Evolutionary conservation across 2,329 filamentous ascomycete species (phyloP), one percentile per base, ranked within the genome.

Genomic region (Dryadomyces quercus-mongolicae): DNA sequence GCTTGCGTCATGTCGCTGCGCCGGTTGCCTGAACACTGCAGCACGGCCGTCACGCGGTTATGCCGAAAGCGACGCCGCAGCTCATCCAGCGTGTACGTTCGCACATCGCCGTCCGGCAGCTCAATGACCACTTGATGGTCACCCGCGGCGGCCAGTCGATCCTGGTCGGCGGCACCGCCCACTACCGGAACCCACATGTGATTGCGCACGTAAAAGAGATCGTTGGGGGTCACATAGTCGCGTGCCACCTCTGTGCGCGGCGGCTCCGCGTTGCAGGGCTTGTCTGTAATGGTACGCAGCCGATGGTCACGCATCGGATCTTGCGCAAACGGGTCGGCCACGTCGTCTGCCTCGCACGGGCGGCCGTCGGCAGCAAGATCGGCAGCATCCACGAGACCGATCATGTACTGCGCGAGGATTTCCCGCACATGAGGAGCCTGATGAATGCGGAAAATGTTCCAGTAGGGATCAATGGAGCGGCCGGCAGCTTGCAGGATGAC

Each of bases 381-480:
- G 10, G 68, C 70, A 1, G 67, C 66, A 58, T 85, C 75, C 2
- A 86, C 72, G 49, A 74, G 76, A 31, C 83, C 83, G 49, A 86
- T 81, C 25, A 76, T 69, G 62, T 82, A 86, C 59, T 81, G 74
- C n/a, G 79, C 72, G 0, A 86, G 70, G 44, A 86, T 82, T 51
- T 84, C 79, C 56, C 76, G 74, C 6, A 86, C 81, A 56, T 86
- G 78, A 45, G 78, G 71, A 18, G 76, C 74, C 63, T 85, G 82
- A 69, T 86, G 83, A 56, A 86, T 85, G 49, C 75, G 73, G 63
- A 86, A 86, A 53, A 86, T 84, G 56, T 84, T 72, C 83, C 83
- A 86, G 66, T 85, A 86, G 0, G 78, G 76, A 52, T 86, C 82
- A 51, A 86, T 77, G 54, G 75, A 77, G 42, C 78, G 76, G 3